Conservation (phyloP, 805 yeast species). For the Candida schatavii region DNA sequence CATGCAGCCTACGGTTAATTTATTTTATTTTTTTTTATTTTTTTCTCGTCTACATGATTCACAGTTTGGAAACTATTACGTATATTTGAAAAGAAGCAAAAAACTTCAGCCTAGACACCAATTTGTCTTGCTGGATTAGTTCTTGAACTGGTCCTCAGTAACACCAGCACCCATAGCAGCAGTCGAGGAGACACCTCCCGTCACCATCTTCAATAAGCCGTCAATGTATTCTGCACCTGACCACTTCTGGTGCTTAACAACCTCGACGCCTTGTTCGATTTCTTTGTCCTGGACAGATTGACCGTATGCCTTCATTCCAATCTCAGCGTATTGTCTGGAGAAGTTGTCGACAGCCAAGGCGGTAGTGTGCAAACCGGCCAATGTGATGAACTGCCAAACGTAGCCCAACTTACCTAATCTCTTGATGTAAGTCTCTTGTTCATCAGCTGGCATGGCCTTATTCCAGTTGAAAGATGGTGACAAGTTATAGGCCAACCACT, state of each 20-base stretch:
- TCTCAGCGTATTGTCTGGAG: slow-evolving; percentile 69
- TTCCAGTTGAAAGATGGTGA: slow-evolving; percentile 99
- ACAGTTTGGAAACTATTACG: no score
- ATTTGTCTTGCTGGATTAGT: no score
- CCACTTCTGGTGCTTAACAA: slow-evolving; percentile 98
- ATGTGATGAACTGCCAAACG: slow-evolving; percentile 96
- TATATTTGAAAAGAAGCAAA: no score
- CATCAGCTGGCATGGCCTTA: slow-evolving; percentile 81
- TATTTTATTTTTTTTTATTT: no score
- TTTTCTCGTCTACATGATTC: no score
- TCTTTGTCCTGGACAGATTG: slow-evolving; percentile 82
- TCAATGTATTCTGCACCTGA: slow-evolving; percentile 98
- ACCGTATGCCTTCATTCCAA: slow-evolving; percentile 96
- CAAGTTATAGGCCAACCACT: slow-evolving; percentile 95
- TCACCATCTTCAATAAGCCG: slow-evolving; percentile 80
- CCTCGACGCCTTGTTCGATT: slow-evolving; percentile 86
- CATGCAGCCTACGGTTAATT: no score
- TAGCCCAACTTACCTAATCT: slow-evolving; percentile 86
- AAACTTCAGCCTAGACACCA: no score
- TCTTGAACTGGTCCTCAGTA: slow-evolving; percentile 91
- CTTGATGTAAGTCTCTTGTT: slow-evolving; percentile 86
- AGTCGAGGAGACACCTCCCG: slow-evolving; percentile 92
- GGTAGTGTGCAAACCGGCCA: slow-evolving; percentile 95
- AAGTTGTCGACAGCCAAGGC: slow-evolving; percentile 89
- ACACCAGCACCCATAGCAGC: slow-evolving; percentile 99